A percentile compares a stretch with the other conserved stretches of the same genome.
Conservation (phyloP, 2,329 filamentous ascomycete genomes). For the Parastagonospora nodorum region DNA sequence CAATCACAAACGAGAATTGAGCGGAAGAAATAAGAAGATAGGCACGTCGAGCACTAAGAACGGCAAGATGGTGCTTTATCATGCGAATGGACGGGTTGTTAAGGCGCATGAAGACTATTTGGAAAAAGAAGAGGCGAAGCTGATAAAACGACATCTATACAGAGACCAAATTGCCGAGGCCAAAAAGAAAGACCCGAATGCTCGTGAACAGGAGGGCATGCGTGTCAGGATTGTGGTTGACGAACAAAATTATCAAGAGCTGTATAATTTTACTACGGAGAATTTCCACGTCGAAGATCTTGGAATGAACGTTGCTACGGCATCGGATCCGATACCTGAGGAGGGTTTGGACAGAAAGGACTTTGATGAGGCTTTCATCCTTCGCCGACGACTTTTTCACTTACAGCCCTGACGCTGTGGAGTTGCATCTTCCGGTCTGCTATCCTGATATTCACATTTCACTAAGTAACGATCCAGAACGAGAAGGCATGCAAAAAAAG, state of each 20-base stretch:
- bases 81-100: conserved; percentile 11
- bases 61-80: conserved; percentile 18
- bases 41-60: neutral
- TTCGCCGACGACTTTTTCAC: conserved; percentile 16
- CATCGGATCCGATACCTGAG: neutral
- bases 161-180: conserved; percentile 7
- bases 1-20: neutral
- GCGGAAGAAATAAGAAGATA: neutral
- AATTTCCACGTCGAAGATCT: neutral
- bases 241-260: neutral
- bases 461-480: too few relatives aligned
- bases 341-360: conserved; percentile 11
- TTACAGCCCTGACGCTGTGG: conserved; percentile 5
- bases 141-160: neutral
- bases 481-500: neutral
- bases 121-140: neutral
- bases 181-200: conserved; percentile 1
- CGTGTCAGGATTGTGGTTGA: conserved; percentile 10
- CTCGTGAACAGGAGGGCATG: neutral
- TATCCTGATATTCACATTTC: conserved; percentile 4
- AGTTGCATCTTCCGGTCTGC: conserved; percentile 13
- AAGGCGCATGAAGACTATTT: conserved; percentile 15
- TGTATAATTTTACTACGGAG: neutral
- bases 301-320: neutral
- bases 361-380: conserved; percentile 15